Base-by-base conservation (phyloP, 331 rosid species). In the Cydonia oblonga region DNA sequence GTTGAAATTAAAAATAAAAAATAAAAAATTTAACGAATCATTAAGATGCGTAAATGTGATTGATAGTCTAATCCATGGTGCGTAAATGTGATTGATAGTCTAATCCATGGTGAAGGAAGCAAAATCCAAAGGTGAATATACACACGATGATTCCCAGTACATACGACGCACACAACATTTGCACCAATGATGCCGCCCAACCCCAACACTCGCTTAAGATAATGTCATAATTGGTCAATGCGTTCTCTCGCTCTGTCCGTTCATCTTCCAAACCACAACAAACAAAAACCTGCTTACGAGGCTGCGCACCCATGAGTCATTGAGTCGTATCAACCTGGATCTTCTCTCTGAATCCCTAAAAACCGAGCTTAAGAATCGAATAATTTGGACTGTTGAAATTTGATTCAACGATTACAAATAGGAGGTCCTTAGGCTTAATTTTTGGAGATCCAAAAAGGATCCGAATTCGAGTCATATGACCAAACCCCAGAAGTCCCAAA, bases 191-290 rank as follows among this genome's bases (percentile, higher is more conserved):
- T 16, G 1, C 3, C 54, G 3, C 54, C 54, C 54, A 6, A 49
- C 20, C 9, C 19, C 7, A 49, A 44, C 54, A 49, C 20, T 9
- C 9, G 3, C 53, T 3, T n/a, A 40, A 49, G 54, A 16, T 16
- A 6, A 2, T 49, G 54, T 49, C 20, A 16, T 6, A 49, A 49
- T 5, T 16, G 53, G 53, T 46, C n/a, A 46, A 5, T 16, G 19
- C 8, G 1, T 18, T 46, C 1, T 18, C n/a, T 15, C n/a, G 13
- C 18, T 25, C 42, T 68, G 64, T 64, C 63, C 64, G 51, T 69
- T 70, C 79, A 69, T 76, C 81, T 33, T 73, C 73, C 64, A 33
- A 5, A 32, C 77, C 81, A 61, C 71, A 64, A 2, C 38, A 25
- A 64, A 53, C 64, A 52, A 73, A 64, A 29, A 56, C 40, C 54